phyloP scores from a whole-genome alignment of 208 protist species.

The Wallacemonas sp. region DNA sequence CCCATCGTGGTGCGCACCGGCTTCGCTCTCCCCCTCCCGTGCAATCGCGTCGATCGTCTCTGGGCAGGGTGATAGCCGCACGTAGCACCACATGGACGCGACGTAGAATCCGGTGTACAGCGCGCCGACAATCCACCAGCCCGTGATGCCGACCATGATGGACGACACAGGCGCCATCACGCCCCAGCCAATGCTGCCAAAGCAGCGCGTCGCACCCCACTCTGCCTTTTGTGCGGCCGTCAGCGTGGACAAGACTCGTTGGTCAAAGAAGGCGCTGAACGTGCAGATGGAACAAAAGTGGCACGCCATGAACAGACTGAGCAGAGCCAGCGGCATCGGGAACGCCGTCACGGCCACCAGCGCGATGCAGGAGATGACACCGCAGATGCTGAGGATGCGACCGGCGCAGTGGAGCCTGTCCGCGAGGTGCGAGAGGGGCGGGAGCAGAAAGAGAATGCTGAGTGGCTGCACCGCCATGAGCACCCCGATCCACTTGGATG shows the following conservation, averaged over 20 bases:
- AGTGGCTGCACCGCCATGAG: slow-evolving; percentile 22
- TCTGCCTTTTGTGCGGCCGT: slow-evolving; percentile 19
- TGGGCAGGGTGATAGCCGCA: not conserved
- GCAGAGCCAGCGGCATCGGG: not conserved
- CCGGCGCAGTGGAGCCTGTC: slow-evolving; percentile 19
- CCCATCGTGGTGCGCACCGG: too few species aligned
- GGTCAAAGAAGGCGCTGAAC: slow-evolving; percentile 24
- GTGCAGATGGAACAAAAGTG: slow-evolving; percentile 20
- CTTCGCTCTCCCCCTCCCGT: too few species aligned
- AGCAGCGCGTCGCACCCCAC: slow-evolving; percentile 19
- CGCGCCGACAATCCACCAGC: slow-evolving; percentile 3
- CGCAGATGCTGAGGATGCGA: slow-evolving; percentile 5
- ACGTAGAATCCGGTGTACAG: not conserved
- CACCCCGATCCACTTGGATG: slow-evolving; percentile 13
- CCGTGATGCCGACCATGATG: not conserved
- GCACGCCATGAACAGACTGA: slow-evolving; percentile 17
- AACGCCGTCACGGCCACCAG: slow-evolving; percentile 4
- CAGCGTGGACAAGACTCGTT: slow-evolving; percentile 20
- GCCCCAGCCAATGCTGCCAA: slow-evolving; percentile 17
- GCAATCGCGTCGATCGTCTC: too few species aligned
- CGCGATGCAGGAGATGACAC: slow-evolving; percentile 1
- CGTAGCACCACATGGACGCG: slow-evolving; percentile 6
- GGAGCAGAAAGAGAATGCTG: slow-evolving; percentile 15
- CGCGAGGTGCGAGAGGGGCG: slow-evolving; percentile 23
- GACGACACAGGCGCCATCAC: slow-evolving; percentile 4